phyloP scores from a whole-genome alignment of 1,139 yeast genomes.

The Pichia sp. region DNA sequence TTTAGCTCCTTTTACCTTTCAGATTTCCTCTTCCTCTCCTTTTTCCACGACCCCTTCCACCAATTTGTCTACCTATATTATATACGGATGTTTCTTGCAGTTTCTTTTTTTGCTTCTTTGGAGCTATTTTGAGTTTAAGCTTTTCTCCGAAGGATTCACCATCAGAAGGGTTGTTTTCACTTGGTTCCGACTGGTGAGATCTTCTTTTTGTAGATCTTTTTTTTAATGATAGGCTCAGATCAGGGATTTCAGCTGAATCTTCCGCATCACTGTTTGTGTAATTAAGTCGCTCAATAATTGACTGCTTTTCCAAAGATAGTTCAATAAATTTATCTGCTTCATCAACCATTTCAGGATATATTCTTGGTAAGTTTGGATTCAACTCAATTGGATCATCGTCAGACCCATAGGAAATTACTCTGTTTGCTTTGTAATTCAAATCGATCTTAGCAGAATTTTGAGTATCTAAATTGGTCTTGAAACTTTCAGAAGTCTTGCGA shows the following conservation, averaged over 20 bases:
- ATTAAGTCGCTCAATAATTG: not conserved
- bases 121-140: not conserved
- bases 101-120: too few species aligned
- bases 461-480: constrained; percentile 14
- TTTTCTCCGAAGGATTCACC: not conserved
- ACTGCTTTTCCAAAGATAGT: constrained; percentile 8
- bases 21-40: not conserved
- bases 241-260: constrained; percentile 1
- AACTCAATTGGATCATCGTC: constrained; percentile 17
- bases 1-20: not conserved
- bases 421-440: constrained; percentile 20
- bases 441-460: constrained; percentile 21
- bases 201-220: not conserved
- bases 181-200: not conserved
- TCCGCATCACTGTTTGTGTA: constrained; percentile 13
- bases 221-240: too few species aligned
- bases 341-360: constrained; percentile 13
- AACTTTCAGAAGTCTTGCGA: constrained; percentile 19
- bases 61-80: not conserved
- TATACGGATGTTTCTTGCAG: not conserved
- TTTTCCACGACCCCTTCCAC: not conserved
- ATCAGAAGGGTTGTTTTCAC: too few species aligned
- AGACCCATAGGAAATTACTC: constrained; percentile 24
- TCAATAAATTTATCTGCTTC: constrained; percentile 22
- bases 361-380: constrained; percentile 13